These are phyloP conservation scores for Chrysanthemum lavandulifolium DNA, from an alignment of 129 eudicot species.

Conservation along the genomic window DNA sequence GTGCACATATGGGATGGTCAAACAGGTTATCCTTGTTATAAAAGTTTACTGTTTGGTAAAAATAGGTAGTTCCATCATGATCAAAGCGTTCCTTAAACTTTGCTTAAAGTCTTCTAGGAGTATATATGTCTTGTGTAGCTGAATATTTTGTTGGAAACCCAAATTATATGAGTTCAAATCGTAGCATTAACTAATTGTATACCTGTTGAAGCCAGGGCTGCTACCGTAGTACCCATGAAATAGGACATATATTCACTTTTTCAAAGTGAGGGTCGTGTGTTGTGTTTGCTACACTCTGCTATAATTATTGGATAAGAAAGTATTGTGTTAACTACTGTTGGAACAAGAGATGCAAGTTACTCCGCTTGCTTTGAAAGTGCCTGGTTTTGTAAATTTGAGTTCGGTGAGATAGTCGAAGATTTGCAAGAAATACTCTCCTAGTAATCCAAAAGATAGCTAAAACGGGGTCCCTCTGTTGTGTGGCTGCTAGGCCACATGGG, in stretches of 20 bases:
- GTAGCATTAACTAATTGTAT: conserved; percentile 11
- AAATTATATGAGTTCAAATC: neutral
- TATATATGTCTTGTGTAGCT: conserved; percentile 6
- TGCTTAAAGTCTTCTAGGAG: conserved; percentile 15
- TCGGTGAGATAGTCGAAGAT: conserved; percentile 18
- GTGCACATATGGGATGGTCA: neutral
- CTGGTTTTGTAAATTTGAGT: neutral
- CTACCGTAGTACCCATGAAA: neutral
- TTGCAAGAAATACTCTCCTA: neutral
- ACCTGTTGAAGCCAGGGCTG: conserved; percentile 1
- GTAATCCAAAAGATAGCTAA: conserved; percentile 59
- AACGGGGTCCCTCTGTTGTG: conserved; percentile 99
- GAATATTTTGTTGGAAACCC: conserved; percentile 7
- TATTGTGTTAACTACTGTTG: neutral
- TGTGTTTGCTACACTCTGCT: conserved; percentile 2
- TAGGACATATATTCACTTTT: conserved; percentile 4
- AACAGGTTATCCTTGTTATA: conserved; percentile 12
- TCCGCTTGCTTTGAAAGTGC: conserved; percentile 6
- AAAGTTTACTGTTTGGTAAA: conserved; percentile 13
- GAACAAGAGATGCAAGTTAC: neutral
- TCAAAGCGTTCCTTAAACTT: conserved; percentile 9
- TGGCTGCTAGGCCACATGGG: conserved; percentile 99
- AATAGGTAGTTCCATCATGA: neutral
- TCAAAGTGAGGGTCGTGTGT: neutral
- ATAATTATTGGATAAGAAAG: neutral